A percentile compares a stretch with the other conserved stretches of the same genome.
Conservation (phyloP, 108 stramenopile genomes). For the Halocafeteria seosinensis region DNA sequence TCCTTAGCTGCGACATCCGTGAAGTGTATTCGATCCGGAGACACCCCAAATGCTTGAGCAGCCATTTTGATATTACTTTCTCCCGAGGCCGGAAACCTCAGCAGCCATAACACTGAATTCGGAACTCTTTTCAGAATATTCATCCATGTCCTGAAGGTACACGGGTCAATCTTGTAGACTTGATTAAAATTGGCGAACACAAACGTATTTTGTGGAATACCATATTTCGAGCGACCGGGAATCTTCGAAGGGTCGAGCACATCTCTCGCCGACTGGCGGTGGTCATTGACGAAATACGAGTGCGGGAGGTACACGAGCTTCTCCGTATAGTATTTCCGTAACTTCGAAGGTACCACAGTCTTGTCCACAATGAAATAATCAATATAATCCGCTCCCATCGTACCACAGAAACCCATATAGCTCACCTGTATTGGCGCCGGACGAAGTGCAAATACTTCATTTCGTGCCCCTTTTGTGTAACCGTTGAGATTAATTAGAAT, state of each 20-base stretch:
- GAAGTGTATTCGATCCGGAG: conserved; percentile 42
- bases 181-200: conserved; percentile 65
- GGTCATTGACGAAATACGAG: conserved; percentile 64
- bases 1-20: conserved; percentile 45
- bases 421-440: conserved; percentile 23
- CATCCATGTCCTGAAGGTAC: conserved; percentile 52
- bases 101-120: conserved; percentile 50
- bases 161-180: conserved; percentile 64
- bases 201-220: conserved; percentile 44
- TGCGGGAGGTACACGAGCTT: conserved; percentile 55
- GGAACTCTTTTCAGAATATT: conserved; percentile 35
- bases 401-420: conserved; percentile 60
- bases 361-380: conserved; percentile 56
- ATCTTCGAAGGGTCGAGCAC: conserved; percentile 25
- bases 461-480: conserved; percentile 54
- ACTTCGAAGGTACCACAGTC: conserved; percentile 30
- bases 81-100: conserved; percentile 50
- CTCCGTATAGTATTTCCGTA: conserved; percentile 49
- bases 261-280: conserved; percentile 34
- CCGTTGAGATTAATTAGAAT: conserved; percentile 65
- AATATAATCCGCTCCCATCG: conserved; percentile 43
- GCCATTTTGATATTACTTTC: conserved; percentile 45
- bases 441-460: conserved; percentile 27
- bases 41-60: conserved; percentile 27
- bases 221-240: conserved; percentile 41